Evolutionary conservation across 2,329 filamentous ascomycete genomes (phyloP), one percentile per base, ranked within the genome.

Genomic region (Arthrinium phaeospermum): DNA sequence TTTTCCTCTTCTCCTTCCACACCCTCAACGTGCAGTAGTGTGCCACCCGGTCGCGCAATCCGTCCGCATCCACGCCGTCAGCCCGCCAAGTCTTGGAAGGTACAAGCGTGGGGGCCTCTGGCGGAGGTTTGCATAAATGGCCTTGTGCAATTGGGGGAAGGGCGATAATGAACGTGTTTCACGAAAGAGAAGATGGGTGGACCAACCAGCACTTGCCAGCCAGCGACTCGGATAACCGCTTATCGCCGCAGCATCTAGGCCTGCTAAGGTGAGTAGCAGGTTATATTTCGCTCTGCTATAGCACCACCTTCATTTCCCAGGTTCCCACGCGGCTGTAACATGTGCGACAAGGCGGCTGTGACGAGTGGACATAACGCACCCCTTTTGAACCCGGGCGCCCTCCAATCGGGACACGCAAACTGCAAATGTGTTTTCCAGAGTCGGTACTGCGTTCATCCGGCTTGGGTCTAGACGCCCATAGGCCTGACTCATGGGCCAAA

Each of bases 301-400:
- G 57, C 57, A 64, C 34, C 57, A 64, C 34, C 30, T 41, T 64
- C 57, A 64, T 64, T 64, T 64, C 57, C 57, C 12, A 41, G 8
- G 57, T 64, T 64, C 41, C 57, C 57, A 64, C 57, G 57, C 57
- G 34, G 57, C 57, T 64, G 57, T 64, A 64, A 64, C 57, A 64
- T 64, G 57, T 64, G 57, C 57, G 57, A 41, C 53, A 8, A 61
- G 53, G 53, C 53, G 57, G 57, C 57, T 41, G 57, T 64, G 57
- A 64, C 34, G 19, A 64, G 34, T 64, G 57, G 57, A 22, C 34
- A 37, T n/a, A 7, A 10, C 57, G 22, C 34, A 12, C 34, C 57
- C 57, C 57, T 24, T 64, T 64, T 41, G 37, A 8, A 41, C 10
- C 37, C 37, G 37, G 37, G 10, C 7, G 37, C 37, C 37, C 37